phyloP scores from a whole-genome alignment of 495 filamentous ascomycete genomes.

The Platismatia glauca region DNA sequence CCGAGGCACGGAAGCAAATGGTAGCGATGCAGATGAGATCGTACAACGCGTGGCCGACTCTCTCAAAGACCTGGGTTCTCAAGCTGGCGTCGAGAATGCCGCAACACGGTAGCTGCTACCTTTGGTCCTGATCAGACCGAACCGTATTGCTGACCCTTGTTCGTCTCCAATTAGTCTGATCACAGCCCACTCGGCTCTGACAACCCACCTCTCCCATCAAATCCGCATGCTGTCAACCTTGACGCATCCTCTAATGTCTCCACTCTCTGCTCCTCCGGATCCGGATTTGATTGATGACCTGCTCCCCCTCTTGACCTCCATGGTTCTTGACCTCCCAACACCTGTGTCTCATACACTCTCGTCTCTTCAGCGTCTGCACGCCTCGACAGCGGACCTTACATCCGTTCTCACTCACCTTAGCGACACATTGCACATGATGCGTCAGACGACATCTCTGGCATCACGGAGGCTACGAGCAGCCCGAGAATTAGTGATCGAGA shows the following conservation, averaged over 20 bases:
- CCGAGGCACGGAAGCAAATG: constrained; percentile 63
- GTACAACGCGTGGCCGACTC: constrained; percentile 63
- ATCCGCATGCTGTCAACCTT: constrained; percentile 74
- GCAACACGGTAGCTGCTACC: constrained; percentile 40
- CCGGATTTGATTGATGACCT: constrained; percentile 67
- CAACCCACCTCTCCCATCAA: constrained; percentile 77
- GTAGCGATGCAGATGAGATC: constrained; percentile 56
- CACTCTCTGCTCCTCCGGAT: constrained; percentile 60
- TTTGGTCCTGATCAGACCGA: constrained; percentile 39
- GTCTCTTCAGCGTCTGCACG: constrained; percentile 61
- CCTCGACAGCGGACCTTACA: constrained; percentile 67
- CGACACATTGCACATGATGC: constrained; percentile 91
- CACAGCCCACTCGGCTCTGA: constrained; percentile 77
- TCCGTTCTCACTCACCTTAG: constrained; percentile 72
- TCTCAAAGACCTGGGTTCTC: constrained; percentile 70
- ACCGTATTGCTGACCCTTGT: constrained; percentile 21
- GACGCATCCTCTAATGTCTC: constrained; percentile 53
- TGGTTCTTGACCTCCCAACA: constrained; percentile 46
- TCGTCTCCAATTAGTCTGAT: constrained; percentile 51
- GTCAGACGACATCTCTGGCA: constrained; percentile 74
- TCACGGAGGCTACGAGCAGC: constrained; percentile 65
- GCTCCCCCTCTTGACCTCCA: constrained; percentile 52
- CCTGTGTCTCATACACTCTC: constrained; percentile 40
- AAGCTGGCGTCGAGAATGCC: constrained; percentile 69
- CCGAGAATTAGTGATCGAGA: constrained; percentile 71